Evolutionary conservation across 495 filamentous ascomycete species (phyloP).

Genomic region (Aspergillus egyptiacus): DNA sequence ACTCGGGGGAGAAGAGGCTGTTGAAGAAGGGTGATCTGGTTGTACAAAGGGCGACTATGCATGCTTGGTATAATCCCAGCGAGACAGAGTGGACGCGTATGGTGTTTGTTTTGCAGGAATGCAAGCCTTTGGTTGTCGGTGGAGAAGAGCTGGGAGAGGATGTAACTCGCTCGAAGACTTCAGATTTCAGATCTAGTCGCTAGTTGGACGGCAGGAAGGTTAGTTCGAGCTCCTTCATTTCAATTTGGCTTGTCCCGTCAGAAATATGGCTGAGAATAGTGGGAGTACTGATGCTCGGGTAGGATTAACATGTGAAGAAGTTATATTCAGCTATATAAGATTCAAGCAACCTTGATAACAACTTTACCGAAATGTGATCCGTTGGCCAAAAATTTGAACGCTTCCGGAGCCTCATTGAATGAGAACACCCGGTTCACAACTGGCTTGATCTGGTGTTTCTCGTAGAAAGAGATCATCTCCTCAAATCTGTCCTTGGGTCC

Average conservation of each 20-base stretch:
- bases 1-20: constrained; percentile 54
- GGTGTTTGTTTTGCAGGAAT: constrained; percentile 53
- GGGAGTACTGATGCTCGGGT: too few relatives aligned
- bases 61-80: constrained; percentile 38
- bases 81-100: constrained; percentile 48
- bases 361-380: constrained; percentile 75
- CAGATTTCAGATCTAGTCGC: constrained; percentile 3
- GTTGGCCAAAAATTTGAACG: constrained; percentile 51
- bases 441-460: constrained; percentile 54
- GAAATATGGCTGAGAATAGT: too few relatives aligned
- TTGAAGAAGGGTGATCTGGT: constrained; percentile 67
- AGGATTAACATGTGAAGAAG: too few relatives aligned
- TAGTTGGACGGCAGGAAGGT: not conserved
- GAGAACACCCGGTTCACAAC: constrained; percentile 57
- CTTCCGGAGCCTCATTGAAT: constrained; percentile 49
- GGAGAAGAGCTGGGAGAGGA: constrained; percentile 45
- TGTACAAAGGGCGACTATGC: constrained; percentile 52
- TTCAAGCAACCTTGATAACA: constrained; percentile 35
- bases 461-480: constrained; percentile 56
- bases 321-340: too few relatives aligned
- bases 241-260: too few relatives aligned
- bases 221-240: too few relatives aligned
- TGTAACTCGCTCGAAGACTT: constrained; percentile 13
- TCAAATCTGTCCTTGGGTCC: constrained; percentile 55
- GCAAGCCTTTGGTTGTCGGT: constrained; percentile 34